Evolutionary conservation across 306 rosid genomes (phyloP).

Genomic region (Dalbergia oliveri): DNA sequence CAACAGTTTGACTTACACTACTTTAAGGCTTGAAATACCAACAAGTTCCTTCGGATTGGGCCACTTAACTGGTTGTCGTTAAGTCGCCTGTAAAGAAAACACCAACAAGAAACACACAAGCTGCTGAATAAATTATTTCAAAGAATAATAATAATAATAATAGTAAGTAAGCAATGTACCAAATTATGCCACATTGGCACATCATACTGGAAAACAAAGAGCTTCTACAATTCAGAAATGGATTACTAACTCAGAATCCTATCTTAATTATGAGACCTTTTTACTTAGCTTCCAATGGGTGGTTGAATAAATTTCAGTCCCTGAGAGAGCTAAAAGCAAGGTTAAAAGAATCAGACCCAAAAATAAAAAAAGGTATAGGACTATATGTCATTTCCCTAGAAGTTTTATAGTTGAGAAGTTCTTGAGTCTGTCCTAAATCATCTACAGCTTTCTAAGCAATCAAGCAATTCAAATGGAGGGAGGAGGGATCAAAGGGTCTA

Average conservation of each 20-base stretch:
- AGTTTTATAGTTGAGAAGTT: constrained; percentile 19
- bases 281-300: neutral
- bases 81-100: constrained; percentile 71
- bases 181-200: neutral
- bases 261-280: constrained; percentile 9
- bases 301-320: constrained; percentile 20
- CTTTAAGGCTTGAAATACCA: constrained; percentile 86
- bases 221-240: no score
- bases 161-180: neutral
- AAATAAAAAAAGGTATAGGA: neutral
- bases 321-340: neutral
- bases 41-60: constrained; percentile 76
- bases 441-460: constrained; percentile 2
- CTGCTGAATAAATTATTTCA: constrained; percentile 27
- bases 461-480: constrained; percentile 19
- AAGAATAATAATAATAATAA: neutral
- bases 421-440: constrained; percentile 23
- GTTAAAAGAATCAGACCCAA: constrained; percentile 4
- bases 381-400: neutral
- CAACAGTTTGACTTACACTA: constrained; percentile 72
- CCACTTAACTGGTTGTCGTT: constrained; percentile 85
- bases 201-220: constrained; percentile 11
- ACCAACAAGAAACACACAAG: constrained; percentile 35
- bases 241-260: constrained; percentile 10
- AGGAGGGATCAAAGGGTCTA: neutral